Base-by-base conservation (phyloP, 1,284 basidiomycete genomes). In the Boletus austroedulis region DNA sequence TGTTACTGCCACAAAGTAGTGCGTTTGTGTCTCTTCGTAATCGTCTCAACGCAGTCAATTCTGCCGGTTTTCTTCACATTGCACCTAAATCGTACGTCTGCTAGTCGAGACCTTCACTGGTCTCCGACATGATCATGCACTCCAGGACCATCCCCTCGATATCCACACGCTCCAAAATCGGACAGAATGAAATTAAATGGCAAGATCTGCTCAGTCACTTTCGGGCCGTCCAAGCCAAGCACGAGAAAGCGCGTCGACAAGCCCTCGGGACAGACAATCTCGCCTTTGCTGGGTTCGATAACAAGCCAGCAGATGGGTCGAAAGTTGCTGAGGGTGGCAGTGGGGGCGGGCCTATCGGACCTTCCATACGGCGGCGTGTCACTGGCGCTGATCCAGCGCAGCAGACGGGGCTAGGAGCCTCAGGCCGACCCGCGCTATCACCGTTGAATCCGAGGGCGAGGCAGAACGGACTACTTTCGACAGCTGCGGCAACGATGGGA, bases 1-100 rank as follows among this genome's bases (percentile, higher is more conserved):
- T 99, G 97, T 81, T 99, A 55, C 78, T 99, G 11, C 97, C 97
- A 1, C 97, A 99, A 77, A 97, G 94, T 70, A 90, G 90, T 41
- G 97, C 97, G 1, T 99, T 99, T 70, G 87, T 95, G 8, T 98
- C 96, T 1, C 80, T 99, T 19, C 84, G 96, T 38, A 98, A 98
- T 73, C 86, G 97, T 36, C 77, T 99, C 36, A 95, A 91, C 64
- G 95, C 95, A 3, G 94, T 99, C 46, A 96, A 96, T 72, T 93
- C 95, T 2, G 86, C 95, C 12, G 96, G 97, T 1, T 97, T 95
- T 73, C 75, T 96, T 5, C 92, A 96, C 57, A 92, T 92, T 51
- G 86, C 89, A 21, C 89, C 92, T 0, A 90, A 90, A 75, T 77
- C 87, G 91, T 93, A 64, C 70, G 82, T 73, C 54, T 17, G 5